phyloP scores from a whole-genome alignment of 1,139 yeast species.

The Geotrichum citri-aurantii region DNA sequence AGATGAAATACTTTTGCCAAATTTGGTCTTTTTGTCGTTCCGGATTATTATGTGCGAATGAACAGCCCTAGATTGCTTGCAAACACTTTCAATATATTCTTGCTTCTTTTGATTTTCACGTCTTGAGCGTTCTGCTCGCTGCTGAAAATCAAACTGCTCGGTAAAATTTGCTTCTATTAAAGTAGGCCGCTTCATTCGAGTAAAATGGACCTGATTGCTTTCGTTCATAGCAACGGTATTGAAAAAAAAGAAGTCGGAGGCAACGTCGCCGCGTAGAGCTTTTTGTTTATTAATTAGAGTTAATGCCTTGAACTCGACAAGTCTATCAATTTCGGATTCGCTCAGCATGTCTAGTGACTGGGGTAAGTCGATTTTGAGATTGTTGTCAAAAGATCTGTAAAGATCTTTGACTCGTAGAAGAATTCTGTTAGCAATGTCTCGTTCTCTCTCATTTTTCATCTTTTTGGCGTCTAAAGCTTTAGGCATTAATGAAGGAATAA shows the following conservation, averaged over 20 bases:
- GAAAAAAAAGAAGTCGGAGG: constrained; percentile 54
- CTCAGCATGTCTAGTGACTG: constrained; percentile 15
- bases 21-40: constrained; percentile 17
- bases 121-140: constrained; percentile 40
- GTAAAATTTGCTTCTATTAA: constrained; percentile 56
- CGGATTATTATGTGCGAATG: constrained; percentile 1
- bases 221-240: constrained; percentile 38
- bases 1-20: constrained; percentile 44
- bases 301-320: constrained; percentile 74
- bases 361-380: neutral
- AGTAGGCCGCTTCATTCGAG: constrained; percentile 57
- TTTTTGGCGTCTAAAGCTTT: constrained; percentile 61
- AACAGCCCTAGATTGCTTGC: constrained; percentile 6
- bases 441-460: constrained; percentile 46
- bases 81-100: constrained; percentile 1
- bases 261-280: constrained; percentile 66
- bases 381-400: constrained; percentile 46
- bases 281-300: constrained; percentile 74
- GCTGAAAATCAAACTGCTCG: constrained; percentile 56
- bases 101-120: constrained; percentile 14
- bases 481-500: constrained; percentile 75
- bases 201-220: constrained; percentile 36
- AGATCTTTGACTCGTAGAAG: constrained; percentile 58
- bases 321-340: constrained; percentile 25
- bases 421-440: constrained; percentile 37